Conservation (phyloP, 441 rosid species). For the Gossypium schwendimanii region DNA sequence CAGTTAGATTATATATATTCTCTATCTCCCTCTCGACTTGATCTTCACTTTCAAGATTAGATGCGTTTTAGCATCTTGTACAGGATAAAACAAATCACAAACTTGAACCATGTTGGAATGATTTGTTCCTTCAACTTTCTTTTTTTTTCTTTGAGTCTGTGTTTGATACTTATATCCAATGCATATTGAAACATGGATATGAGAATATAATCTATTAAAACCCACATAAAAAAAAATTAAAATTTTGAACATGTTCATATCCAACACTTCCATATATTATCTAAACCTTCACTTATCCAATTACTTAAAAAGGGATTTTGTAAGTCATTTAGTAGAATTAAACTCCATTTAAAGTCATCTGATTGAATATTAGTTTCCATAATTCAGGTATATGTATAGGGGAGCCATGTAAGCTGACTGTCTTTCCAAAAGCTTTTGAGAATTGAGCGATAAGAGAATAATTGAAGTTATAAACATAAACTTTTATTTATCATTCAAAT, state of each 20-base stretch:
- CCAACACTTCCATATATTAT: background rate
- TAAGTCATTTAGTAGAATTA: background rate
- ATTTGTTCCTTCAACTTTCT: background rate
- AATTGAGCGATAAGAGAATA: background rate
- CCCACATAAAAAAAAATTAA: too few relatives aligned
- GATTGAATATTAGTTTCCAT: background rate
- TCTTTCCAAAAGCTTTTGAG: background rate
- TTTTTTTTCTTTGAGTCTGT: too few relatives aligned
- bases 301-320: background rate
- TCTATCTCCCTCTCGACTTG: background rate
- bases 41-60: background rate
- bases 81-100: background rate
- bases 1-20: too few relatives aligned
- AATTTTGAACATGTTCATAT: background rate
- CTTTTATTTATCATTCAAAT: slow-evolving; percentile 20
- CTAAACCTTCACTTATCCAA: background rate
- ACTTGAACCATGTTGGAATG: background rate
- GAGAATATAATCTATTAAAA: too few relatives aligned
- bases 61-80: background rate
- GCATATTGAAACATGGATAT: too few relatives aligned
- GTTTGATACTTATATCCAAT: too few relatives aligned
- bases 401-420: background rate
- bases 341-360: background rate
- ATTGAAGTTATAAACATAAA: background rate
- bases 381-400: background rate